Evolutionary conservation across 1,284 basidiomycete genomes (phyloP).

Genomic region (Cryptococcus sp.): DNA sequence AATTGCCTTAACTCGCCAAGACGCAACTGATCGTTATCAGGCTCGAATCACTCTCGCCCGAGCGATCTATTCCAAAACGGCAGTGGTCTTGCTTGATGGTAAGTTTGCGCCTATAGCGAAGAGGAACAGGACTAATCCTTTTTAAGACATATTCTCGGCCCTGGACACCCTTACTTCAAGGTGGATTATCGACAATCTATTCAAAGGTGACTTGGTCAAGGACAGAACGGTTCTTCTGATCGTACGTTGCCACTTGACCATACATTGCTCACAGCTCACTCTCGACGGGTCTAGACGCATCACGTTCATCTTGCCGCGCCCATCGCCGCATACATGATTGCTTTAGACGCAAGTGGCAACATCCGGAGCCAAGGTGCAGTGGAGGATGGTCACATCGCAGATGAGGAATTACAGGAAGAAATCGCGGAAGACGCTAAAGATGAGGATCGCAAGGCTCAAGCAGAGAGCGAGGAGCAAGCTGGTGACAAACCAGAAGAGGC

Average conservation of each 20-base stretch:
- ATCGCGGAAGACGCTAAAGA: conserved; percentile 39
- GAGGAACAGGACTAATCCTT: conserved; percentile 1
- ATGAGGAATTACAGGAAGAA: conserved; percentile 48
- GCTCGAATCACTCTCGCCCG: conserved; percentile 72
- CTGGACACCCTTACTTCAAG: conserved; percentile 65
- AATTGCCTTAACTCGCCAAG: too few species aligned
- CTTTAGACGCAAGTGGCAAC: conserved; percentile 59
- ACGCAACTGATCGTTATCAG: too few species aligned
- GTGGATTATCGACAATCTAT: conserved; percentile 74
- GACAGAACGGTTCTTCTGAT: conserved; percentile 72
- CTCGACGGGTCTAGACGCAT: conserved; percentile 60
- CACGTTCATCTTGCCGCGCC: conserved; percentile 68
- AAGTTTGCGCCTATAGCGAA: conserved; percentile 8
- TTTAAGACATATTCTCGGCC: conserved; percentile 60
- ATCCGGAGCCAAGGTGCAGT: conserved; percentile 46
- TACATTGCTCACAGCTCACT: too few species aligned
- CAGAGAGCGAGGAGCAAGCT: conserved; percentile 48
- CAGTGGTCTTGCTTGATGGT: conserved; percentile 62
- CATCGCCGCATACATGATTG: conserved; percentile 65
- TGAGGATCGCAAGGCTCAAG: conserved; percentile 46
- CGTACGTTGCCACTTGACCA: conserved; percentile 56
- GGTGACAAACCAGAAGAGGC: conserved; percentile 43
- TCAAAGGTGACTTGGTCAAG: conserved; percentile 66
- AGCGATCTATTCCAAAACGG: conserved; percentile 66
- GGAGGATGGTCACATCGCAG: conserved; percentile 25